A percentile compares a stretch with the other conserved stretches of the same genome.
Evolutionary conservation across 208 protist species (phyloP).

Genomic region (Acanthamoeba royreba): DNA sequence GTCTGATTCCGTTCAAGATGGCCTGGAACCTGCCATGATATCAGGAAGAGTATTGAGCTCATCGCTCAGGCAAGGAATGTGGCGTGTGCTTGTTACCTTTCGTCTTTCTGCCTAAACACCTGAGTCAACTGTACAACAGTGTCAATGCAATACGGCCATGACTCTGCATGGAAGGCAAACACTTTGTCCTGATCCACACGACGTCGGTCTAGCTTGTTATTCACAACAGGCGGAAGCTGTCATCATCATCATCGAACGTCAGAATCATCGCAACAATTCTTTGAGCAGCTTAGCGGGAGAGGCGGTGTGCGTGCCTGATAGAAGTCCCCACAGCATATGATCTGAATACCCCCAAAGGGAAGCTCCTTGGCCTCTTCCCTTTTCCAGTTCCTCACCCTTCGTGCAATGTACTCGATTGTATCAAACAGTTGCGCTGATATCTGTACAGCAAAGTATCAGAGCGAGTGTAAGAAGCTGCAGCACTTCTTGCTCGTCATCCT

Average conservation of each 20-base stretch:
- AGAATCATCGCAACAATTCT: neutral
- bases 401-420: slow-evolving; percentile 22
- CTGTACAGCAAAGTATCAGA: neutral
- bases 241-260: no score
- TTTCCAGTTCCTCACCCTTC: neutral
- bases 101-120: slow-evolving; percentile 22
- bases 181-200: neutral
- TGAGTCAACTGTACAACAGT: neutral
- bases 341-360: slow-evolving; percentile 66
- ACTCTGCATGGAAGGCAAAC: neutral
- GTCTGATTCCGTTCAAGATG: neutral
- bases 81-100: neutral
- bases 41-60: no score
- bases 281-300: neutral
- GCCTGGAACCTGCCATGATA: neutral
- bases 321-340: slow-evolving; percentile 66
- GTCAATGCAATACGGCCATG: neutral
- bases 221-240: neutral
- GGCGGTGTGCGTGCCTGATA: slow-evolving; percentile 24
- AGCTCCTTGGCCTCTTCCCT: neutral
- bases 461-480: neutral
- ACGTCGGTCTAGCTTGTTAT: neutral
- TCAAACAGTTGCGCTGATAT: slow-evolving; percentile 59
- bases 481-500: neutral
- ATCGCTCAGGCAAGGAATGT: no score